Base-by-base conservation (phyloP, 768 basidiomycete genomes). In the Sporobolomyces roseus region DNA sequence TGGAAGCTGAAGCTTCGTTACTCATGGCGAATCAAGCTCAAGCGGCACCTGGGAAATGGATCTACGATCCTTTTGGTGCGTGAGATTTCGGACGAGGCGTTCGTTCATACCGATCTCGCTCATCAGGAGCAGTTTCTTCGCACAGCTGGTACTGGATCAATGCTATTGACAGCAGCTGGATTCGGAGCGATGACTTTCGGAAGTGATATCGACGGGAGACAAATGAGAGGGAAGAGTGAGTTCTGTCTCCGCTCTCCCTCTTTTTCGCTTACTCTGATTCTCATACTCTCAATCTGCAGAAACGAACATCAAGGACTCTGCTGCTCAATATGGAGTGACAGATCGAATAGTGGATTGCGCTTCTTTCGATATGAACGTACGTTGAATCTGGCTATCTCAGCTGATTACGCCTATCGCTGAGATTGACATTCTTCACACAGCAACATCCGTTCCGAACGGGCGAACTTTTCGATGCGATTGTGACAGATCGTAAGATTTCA, bases 61-160 rank as follows among this genome's bases (percentile, higher is more conserved):
- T 98, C 21, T 99, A 98, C 74, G 96, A 99, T 77, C 96, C 96
- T 0, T 99, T 98, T 78, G 85, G 91, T 91, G n/a, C n/a, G n/a
- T n/a, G n/a, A n/a, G n/a, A n/a, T n/a, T n/a, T n/a, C n/a, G n/a
- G n/a, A n/a, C n/a, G n/a, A n/a, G n/a, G n/a, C n/a, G n/a, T n/a
- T n/a, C n/a, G n/a, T n/a, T n/a, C n/a, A n/a, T n/a, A n/a, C n/a
- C n/a, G n/a, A n/a, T n/a, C n/a, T n/a, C n/a, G n/a, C n/a, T n/a
- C n/a, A n/a, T n/a, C n/a, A n/a, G n/a, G n/a, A n/a, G n/a, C n/a
- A n/a, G n/a, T 13, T 12, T 25, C n/a, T 12, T 32, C 16, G 30
- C 53, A n/a, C n/a, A 93, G 90, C 71, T 4, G 75, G 77, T 4
- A 77, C 78, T 0, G 77, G 77, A 5, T 79, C 78, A 8, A 77